Base-by-base conservation (phyloP, 257 asterid species). In the Scutellaria baicalensis region DNA sequence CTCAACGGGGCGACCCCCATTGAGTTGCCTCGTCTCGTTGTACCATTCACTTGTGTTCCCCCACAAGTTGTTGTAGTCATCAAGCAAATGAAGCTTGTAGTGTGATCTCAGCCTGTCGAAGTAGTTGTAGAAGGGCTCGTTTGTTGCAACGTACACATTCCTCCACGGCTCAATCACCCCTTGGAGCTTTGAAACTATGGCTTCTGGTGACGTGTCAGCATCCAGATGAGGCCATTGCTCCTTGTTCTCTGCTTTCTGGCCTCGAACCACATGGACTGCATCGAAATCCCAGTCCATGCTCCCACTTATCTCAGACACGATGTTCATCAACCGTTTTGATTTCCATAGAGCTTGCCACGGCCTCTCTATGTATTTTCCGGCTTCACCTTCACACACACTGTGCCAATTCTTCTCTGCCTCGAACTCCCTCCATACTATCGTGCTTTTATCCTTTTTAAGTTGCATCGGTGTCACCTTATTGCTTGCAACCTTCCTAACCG, bases 221-320 rank as follows among this genome's bases (percentile, higher is more conserved):
- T 94, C 97, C 73, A 94, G 70, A 70, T 82, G 82, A 27, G 99
- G 97, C 99, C 99, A 94, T 1, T 87, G 75, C 70, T 66, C 77
- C 71, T 83, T 91, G 59, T 93, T 85, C 68, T 64, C 84, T 1
- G 99, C 97, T 72, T 93, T 93, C 73, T 82, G 83, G 14, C 99
- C 99, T 44, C 97, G 86, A 42, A 93, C 88, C 17, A 93, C 96
- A 48, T 93, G 99, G 33, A 86, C 95, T 5, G 97, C 96, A 67
- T 93, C 97, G 11, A 78, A 93, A 80, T 93, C 99, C 99, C 99
- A 93, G 70, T 93, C 99, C 99, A 93, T 91, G 60, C 89, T 86
- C 73, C 97, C 99, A 33, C 99, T 93, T 23, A 93, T 93, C 8
- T 71, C 99, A 3, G 99, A 72, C 12, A 93, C 97, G 62, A 94